Conservation (phyloP, 331 rosid genomes). For the Pyracantha coccinea region DNA sequence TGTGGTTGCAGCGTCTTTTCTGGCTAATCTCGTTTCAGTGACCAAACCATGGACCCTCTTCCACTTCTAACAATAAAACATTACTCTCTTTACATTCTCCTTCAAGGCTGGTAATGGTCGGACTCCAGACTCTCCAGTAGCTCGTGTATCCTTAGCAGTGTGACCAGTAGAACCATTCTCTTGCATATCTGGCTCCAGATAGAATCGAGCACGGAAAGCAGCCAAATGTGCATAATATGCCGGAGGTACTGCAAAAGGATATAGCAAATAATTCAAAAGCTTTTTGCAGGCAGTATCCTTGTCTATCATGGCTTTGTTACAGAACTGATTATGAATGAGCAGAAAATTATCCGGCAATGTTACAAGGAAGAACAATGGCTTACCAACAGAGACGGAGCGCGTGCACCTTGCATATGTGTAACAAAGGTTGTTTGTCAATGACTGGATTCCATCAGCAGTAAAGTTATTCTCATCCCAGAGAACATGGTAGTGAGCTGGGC, state of each 20-base stretch:
- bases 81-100: constrained; percentile 98
- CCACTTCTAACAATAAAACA: constrained; percentile 76
- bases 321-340: neutral
- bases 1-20: constrained; percentile 23
- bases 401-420: constrained; percentile 98
- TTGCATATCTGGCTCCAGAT: constrained; percentile 90
- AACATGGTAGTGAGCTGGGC: constrained; percentile 97
- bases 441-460: constrained; percentile 92
- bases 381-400: constrained; percentile 94
- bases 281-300: neutral
- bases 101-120: constrained; percentile 92
- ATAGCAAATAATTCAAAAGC: too few relatives aligned
- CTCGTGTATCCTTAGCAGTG: constrained; percentile 39
- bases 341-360: neutral
- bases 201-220: constrained; percentile 97
- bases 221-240: constrained; percentile 98
- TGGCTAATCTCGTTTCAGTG: neutral
- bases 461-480: constrained; percentile 97
- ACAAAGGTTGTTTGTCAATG: constrained; percentile 89
- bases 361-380: constrained; percentile 18
- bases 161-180: constrained; percentile 61
- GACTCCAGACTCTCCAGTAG: constrained; percentile 64
- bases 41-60: constrained; percentile 17
- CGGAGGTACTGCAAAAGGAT: constrained; percentile 71
- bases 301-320: neutral